phyloP scores from a whole-genome alignment of 345 rosid species.

The Orychophragmus violaceus region DNA sequence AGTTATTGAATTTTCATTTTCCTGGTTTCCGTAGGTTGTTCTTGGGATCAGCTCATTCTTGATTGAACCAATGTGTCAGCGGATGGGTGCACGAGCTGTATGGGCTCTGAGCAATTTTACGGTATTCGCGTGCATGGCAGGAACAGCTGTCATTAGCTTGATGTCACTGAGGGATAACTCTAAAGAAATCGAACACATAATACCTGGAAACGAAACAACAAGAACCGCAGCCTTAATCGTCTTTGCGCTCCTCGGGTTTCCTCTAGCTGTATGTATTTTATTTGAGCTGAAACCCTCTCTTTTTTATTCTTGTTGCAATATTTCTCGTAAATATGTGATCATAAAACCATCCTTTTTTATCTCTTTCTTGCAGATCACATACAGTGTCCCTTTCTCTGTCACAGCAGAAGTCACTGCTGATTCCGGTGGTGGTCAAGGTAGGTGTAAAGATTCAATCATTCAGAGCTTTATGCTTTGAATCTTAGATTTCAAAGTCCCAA shows the following conservation, averaged over 20 bases:
- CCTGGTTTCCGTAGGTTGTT: conserved; percentile 51
- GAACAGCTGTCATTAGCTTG: conserved; percentile 71
- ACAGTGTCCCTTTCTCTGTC: conserved; percentile 89
- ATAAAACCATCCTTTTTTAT: not conserved
- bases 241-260: conserved; percentile 90
- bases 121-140: conserved; percentile 84
- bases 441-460: conserved; percentile 9
- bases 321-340: not conserved
- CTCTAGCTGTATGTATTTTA: conserved; percentile 74
- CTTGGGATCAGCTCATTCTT: conserved; percentile 90
- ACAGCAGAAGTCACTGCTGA: conserved; percentile 95
- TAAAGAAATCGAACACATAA: conserved; percentile 48
- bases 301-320: not conserved
- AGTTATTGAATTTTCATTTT: not conserved
- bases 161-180: conserved; percentile 51
- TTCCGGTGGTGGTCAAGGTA: conserved; percentile 97
- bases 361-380: conserved; percentile 60
- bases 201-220: conserved; percentile 54
- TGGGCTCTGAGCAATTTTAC: conserved; percentile 90
- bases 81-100: conserved; percentile 69
- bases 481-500: not conserved
- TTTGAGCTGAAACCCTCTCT: not conserved
- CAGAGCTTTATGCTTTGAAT: not conserved
- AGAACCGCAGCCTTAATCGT: conserved; percentile 67
- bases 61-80: conserved; percentile 84